These are phyloP conservation scores for Papilionanthe hybrid DNA, from an alignment of 116 monocot genomes.

Conservation along the genomic window DNA sequence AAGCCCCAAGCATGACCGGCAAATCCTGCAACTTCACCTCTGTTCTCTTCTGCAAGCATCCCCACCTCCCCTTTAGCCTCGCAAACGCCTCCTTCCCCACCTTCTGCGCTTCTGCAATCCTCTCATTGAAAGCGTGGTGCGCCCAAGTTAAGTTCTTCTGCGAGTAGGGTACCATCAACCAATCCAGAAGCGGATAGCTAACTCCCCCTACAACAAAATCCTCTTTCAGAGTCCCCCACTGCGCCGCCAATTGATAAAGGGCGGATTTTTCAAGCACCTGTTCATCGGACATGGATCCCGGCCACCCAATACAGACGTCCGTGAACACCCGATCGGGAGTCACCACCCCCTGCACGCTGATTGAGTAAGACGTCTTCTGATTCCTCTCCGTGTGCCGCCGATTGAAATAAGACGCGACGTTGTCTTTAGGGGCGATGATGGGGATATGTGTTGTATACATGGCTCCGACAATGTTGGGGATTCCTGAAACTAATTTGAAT, in stretches of 20 bases:
- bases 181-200: slow-evolving; percentile 23
- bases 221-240: neutral
- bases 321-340: slow-evolving; percentile 65
- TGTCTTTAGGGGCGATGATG: slow-evolving; percentile 76
- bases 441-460: slow-evolving; percentile 85
- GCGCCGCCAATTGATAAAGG: slow-evolving; percentile 10
- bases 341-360: slow-evolving; percentile 82
- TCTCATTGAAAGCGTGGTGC: slow-evolving; percentile 28
- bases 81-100: slow-evolving; percentile 29
- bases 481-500: slow-evolving; percentile 35
- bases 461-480: slow-evolving; percentile 61
- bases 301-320: slow-evolving; percentile 68
- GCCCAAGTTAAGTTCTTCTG: slow-evolving; percentile 30
- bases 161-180: slow-evolving; percentile 27
- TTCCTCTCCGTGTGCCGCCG: slow-evolving; percentile 68
- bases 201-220: slow-evolving; percentile 18
- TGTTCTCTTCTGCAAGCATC: slow-evolving; percentile 36
- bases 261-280: slow-evolving; percentile 26
- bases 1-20: slow-evolving; percentile 41
- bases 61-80: slow-evolving; percentile 35
- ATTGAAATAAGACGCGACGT: slow-evolving; percentile 37
- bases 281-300: slow-evolving; percentile 27
- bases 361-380: slow-evolving; percentile 70
- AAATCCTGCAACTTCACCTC: slow-evolving; percentile 45
- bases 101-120: slow-evolving; percentile 15